Base-by-base conservation (phyloP, 2,329 filamentous ascomycete species). In the Paecilomyces variotii region DNA sequence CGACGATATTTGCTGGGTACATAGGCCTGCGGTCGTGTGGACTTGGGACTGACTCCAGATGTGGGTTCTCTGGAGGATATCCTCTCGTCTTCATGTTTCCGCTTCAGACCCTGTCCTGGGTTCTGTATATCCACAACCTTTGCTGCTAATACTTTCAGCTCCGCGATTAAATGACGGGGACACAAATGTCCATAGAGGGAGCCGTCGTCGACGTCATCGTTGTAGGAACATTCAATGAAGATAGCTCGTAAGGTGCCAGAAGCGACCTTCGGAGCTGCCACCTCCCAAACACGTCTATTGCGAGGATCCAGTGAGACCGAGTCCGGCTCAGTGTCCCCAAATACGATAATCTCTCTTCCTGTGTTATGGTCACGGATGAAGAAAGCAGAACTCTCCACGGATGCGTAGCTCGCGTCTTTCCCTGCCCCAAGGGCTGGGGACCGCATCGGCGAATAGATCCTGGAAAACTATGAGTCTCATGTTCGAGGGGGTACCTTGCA, bases 161-260 rank as follows among this genome's bases (percentile, higher is more conserved):
- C 94, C 53, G 88, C 84, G 26, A 93, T 84, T 11, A 99, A 76
- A 70, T 91, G 94, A 0, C 86, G 81, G 0, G 94, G 94, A 39
- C 90, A 90, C 12, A 99, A 79, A 67, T 99, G 94, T 0, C 94
- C 94, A 64, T 91, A 99, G 0, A 99, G 80, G 0, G 87, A 84
- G 55, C 88, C 86, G 60, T 94, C 87, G 25, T 84, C 81, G 67
- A 91, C 88, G 6, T 84, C 84, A 71, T 97, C 88, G 61, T 91
- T 89, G 72, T 93, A 99, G 61, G 90, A 96, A 73, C 93, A 97
- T 78, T 99, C 94, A 65, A 99, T 95, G 69, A 97, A 93, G 11
- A 99, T 88, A 10, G 88, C 93, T 0, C 81, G 83, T 0, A 99
- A 80, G 3, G 82, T 80, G 1, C 90, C 90, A 0, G 80, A 76